These are phyloP conservation scores for Penicillium odoratum DNA, from an alignment of 495 filamentous ascomycete species.

Conservation along the genomic window DNA sequence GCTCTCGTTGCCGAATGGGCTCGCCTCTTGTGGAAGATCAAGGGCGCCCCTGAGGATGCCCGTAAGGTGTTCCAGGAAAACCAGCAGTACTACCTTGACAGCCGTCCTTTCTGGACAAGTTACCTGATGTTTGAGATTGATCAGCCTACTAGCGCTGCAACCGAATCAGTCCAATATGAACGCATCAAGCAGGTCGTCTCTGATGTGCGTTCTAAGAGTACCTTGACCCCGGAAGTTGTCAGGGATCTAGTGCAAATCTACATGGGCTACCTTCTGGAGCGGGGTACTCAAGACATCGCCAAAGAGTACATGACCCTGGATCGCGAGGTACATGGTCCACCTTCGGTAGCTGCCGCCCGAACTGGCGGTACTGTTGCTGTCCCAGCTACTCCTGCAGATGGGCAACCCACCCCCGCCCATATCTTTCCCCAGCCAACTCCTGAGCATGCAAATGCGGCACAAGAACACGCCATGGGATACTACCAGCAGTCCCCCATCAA, in stretches of 20 bases:
- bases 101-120: conserved; percentile 86
- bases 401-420: conserved; percentile 18
- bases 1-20: conserved; percentile 90
- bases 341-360: conserved; percentile 38
- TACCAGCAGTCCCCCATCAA: conserved; percentile 43
- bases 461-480: conserved; percentile 40
- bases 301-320: conserved; percentile 86
- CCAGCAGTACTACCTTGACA: conserved; percentile 81
- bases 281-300: conserved; percentile 78
- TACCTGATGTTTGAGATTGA: conserved; percentile 89
- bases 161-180: conserved; percentile 65
- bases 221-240: conserved; percentile 63
- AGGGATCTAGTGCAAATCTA: conserved; percentile 79
- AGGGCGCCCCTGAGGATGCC: conserved; percentile 81
- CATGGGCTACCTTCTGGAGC: conserved; percentile 80
- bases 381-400: conserved; percentile 14
- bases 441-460: conserved; percentile 24
- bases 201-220: conserved; percentile 73
- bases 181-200: conserved; percentile 80
- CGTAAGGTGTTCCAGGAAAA: conserved; percentile 82
- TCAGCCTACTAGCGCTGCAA: conserved; percentile 70
- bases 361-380: conserved; percentile 29
- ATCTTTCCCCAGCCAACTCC: conserved; percentile 13
- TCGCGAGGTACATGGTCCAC: conserved; percentile 75
- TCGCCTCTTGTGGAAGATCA: conserved; percentile 83